phyloP scores from a whole-genome alignment of 345 rosid species.

The Corchorus olitorius region DNA sequence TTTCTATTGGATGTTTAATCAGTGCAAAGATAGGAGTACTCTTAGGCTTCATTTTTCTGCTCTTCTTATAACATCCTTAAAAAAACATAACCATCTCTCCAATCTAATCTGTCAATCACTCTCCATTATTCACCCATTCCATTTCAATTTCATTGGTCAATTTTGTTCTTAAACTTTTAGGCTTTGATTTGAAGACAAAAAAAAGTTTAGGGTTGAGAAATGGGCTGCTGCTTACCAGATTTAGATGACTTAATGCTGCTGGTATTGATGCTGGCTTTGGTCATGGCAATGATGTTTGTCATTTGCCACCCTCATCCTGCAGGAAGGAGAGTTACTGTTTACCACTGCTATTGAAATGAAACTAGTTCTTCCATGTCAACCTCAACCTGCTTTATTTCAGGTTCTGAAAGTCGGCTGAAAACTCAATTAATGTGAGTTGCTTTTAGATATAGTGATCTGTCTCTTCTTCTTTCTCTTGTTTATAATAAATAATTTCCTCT shows the following conservation, averaged over 20 bases:
- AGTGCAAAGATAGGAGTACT: slow-evolving; percentile 12
- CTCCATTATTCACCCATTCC: neutral
- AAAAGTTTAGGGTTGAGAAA: slow-evolving; percentile 5
- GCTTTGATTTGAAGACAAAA: neutral
- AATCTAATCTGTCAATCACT: neutral
- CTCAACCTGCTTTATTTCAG: neutral
- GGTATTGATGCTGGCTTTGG: slow-evolving; percentile 29
- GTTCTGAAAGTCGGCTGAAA: too few relatives aligned
- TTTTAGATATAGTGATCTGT: too few relatives aligned
- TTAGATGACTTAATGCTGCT: slow-evolving; percentile 25
- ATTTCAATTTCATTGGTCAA: neutral
- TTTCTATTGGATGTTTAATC: neutral
- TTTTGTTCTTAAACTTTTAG: too few relatives aligned
- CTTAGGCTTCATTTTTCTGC: neutral
- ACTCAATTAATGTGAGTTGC: too few relatives aligned
- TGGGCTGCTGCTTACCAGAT: slow-evolving; percentile 41
- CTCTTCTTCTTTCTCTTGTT: too few relatives aligned
- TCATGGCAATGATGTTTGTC: slow-evolving; percentile 34
- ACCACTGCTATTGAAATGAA: slow-evolving; percentile 29
- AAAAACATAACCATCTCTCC: neutral
- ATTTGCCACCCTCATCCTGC: slow-evolving; percentile 28
- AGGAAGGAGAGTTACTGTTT: slow-evolving; percentile 34
- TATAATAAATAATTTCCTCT: too few relatives aligned
- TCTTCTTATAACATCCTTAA: neutral
- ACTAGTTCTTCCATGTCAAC: neutral